A percentile compares a stretch with the other conserved stretches of the same genome.
These are phyloP conservation scores for Peziza echinospora DNA, from an alignment of 495 filamentous ascomycete species.

Conservation along the genomic window DNA sequence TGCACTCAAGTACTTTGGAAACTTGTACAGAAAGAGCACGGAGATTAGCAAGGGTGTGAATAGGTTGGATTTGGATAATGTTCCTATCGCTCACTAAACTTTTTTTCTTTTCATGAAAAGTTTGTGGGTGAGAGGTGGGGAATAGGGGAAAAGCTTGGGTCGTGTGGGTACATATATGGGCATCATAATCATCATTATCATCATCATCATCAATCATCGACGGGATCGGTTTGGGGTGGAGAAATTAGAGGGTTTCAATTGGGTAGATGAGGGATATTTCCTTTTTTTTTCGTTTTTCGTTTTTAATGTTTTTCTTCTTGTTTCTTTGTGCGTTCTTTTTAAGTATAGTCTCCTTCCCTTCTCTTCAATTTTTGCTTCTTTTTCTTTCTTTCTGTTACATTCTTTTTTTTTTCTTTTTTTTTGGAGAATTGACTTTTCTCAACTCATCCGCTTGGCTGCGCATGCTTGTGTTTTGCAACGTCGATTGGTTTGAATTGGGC, in stretches of 20 bases:
- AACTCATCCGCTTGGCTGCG: background rate
- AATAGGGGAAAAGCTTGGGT: too few relatives aligned
- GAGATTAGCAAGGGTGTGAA: constrained; percentile 54
- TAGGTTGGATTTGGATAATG: constrained; percentile 50
- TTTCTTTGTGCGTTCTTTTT: background rate
- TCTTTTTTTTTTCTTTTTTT: background rate
- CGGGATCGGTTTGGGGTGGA: background rate
- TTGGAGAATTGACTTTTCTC: background rate
- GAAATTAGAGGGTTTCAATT: background rate
- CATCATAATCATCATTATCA: too few relatives aligned
- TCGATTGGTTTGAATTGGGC: background rate
- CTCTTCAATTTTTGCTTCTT: background rate
- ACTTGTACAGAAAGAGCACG: constrained; percentile 54
- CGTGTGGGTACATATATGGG: background rate
- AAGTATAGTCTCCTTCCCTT: background rate
- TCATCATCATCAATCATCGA: background rate
- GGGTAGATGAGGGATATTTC: background rate
- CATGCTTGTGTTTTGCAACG: background rate
- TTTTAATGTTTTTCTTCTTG: background rate
- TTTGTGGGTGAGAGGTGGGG: too few relatives aligned
- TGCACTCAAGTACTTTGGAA: constrained; percentile 68
- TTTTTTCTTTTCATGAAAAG: too few relatives aligned
- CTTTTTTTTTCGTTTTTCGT: background rate
- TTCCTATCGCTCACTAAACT: too few relatives aligned
- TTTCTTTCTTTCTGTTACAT: background rate